Base-by-base conservation (phyloP, 192 early-diverging fungal species). In the Phlyctochytrium planicorne region DNA sequence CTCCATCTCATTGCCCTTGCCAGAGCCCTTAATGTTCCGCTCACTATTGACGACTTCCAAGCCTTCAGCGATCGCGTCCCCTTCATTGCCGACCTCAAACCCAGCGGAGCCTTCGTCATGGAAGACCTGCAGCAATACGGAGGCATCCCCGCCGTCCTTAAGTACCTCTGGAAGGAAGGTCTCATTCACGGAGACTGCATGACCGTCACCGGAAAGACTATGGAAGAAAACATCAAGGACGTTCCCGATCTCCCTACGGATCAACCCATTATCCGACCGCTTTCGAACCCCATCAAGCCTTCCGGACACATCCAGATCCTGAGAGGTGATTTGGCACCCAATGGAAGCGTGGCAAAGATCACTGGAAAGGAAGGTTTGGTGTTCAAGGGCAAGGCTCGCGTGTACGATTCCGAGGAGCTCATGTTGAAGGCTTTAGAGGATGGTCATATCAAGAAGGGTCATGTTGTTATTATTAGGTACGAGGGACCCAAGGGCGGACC, bases 401-500 rank as follows among this genome's bases (percentile, higher is more conserved):
- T 95, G 30, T 99, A 88, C 71, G 93, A 99, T 60, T 87, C 88
- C 34, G 97, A 99, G 76, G 88, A 91, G 70, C 91, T 90, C 30
- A 95, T 99, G 91, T 78, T 99, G 68, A 76, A 72, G 27, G 91
- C 95, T 10, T 77, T 99, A 50, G 94, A 97, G 79, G 83, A 85
- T 31, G 86, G 86, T 33, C 86, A 95, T 73, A 95, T 99, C 72
- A 75, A 68, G 75, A 95, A 95, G 83, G 97, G 97, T 32, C 84
- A 96, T 76, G 92, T 94, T 34, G 85, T 93, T 34, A 83, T 99
- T 53, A 97, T 99, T 82, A 90, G 95, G 36, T 97, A 99, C 77
- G 94, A 96, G 75, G 97, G 97, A 1, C 97, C 97, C 31, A 92
- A 93, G 81, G 97, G 97, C 67, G 95, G 95, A 20, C 97, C 97